Evolutionary conservation across 768 basidiomycete genomes (phyloP), one percentile per base, ranked within the genome.

Genomic region (Pholiota molesta): DNA sequence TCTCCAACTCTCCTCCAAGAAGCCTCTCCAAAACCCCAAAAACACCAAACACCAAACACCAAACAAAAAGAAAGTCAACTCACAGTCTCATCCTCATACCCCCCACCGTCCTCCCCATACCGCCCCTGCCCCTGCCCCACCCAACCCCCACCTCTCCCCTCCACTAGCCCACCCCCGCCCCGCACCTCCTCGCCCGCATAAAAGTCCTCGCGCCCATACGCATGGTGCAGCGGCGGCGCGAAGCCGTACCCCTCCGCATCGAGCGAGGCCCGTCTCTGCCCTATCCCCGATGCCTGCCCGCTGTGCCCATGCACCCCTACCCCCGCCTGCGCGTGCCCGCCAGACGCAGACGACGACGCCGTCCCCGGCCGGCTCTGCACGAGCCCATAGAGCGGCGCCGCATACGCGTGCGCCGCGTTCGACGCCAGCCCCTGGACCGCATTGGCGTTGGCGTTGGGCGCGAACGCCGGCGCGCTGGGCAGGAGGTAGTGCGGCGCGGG

Each of bases 111-210:
- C 42, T 33, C 29, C 39, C 31, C 52, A 26, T 53, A 35, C 28
- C 28, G 7, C 23, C 11, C 52, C 26, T 17, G 23, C 52, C 19
- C 61, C 57, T 62, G 61, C 33, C 33, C 53, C 64, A 23, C 60
- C 60, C 14, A 57, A 61, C 29, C 51, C 51, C 58, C 16, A 56
- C 62, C 23, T 62, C 66, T 26, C 65, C 65, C 14, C 53, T 52
- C n/a, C 81, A 79, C 2, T 23, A n/a, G 31, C 44, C 42, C 42
- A 6, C 42, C n/a, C 14, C n/a, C 55, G 6, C 42, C 17, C 23
- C 13, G 19, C 21, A 8, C 28, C 33, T n/a, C 17, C n/a, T 35
- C 21, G 13, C 14, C 35, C 26, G 35, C 35, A 26, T 26, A 26
- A 4, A 26, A 26, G 2, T 26, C 26, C 26, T 26, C 26, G 26